Evolutionary conservation across 2,329 filamentous ascomycete genomes (phyloP).

Genomic region (Aureobasidium zeae): DNA sequence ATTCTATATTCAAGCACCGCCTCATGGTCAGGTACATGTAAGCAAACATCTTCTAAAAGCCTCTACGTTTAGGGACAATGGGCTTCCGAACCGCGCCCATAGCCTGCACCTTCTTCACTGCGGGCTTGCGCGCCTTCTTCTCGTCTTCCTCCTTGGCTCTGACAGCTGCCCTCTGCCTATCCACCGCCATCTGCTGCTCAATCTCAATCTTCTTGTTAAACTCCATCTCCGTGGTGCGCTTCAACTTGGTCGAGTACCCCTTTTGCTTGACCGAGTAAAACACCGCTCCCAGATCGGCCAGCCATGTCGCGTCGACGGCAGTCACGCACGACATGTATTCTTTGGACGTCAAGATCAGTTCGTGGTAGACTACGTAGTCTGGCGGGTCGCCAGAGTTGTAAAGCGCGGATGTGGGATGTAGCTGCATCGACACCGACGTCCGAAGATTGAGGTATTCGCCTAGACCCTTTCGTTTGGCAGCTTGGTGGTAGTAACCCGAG

Average conservation of each 20-base stretch:
- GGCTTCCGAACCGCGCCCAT: constrained; percentile 13
- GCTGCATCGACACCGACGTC: constrained; percentile 84
- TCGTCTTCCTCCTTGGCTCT: constrained; percentile 32
- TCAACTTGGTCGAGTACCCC: constrained; percentile 80
- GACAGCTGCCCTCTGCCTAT: constrained; percentile 60
- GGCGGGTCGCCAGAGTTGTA: constrained; percentile 90
- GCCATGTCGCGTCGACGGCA: constrained; percentile 90
- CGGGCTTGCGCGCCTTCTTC: constrained; percentile 21
- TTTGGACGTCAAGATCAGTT: constrained; percentile 90
- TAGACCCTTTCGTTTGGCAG: constrained; percentile 88
- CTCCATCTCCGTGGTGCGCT: constrained; percentile 78
- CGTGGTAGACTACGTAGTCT: constrained; percentile 96
- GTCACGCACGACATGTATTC: constrained; percentile 99
- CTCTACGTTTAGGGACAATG: constrained; percentile 17
- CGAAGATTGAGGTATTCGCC: constrained; percentile 96
- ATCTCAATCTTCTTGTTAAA: constrained; percentile 92
- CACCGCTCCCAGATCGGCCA: constrained; percentile 89
- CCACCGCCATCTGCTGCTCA: constrained; percentile 81
- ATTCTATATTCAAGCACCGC: too few relatives aligned
- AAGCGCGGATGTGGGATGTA: constrained; percentile 87
- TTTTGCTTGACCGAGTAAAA: constrained; percentile 98
- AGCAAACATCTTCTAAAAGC: constrained; percentile 7
- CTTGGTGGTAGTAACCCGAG: constrained; percentile 96
- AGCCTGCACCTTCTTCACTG: constrained; percentile 27
- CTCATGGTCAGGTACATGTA: too few relatives aligned